These are phyloP conservation scores for Mycena pura DNA, from an alignment of 768 basidiomycete species.

Conservation along the genomic window DNA sequence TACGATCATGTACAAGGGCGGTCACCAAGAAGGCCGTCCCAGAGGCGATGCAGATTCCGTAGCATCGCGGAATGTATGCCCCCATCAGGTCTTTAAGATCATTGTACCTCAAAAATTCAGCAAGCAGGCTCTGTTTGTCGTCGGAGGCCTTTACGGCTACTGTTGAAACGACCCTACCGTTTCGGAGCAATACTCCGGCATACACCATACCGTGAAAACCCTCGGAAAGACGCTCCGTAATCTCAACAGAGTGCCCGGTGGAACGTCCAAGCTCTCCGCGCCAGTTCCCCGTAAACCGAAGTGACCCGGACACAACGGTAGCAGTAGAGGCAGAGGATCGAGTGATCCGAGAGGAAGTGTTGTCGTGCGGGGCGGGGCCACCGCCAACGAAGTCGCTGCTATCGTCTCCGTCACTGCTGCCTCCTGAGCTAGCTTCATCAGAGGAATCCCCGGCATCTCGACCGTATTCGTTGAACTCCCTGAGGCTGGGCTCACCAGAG, in stretches of 20 bases:
- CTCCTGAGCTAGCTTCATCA: background rate
- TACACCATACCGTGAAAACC: conserved; percentile 4
- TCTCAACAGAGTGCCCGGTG: background rate
- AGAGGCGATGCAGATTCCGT: conserved; percentile 3
- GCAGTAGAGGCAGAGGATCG: background rate
- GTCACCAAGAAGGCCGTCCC: background rate
- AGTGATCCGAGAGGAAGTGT: background rate
- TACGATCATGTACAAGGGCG: background rate
- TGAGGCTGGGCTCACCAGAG: background rate
- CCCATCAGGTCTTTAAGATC: background rate
- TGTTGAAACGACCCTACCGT: background rate
- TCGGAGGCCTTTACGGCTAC: background rate
- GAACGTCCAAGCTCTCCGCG: background rate
- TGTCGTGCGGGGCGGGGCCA: background rate
- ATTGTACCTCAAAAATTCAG: background rate
- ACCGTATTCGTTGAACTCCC: background rate
- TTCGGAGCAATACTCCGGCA: background rate
- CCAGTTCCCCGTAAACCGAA: background rate
- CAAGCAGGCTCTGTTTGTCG: background rate
- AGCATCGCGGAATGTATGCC: conserved; percentile 1
- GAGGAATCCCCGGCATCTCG: background rate
- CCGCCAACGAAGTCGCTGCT: background rate
- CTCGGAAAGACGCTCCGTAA: background rate
- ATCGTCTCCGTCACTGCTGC: background rate
- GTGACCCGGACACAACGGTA: background rate